Base-by-base conservation (phyloP, 345 rosid genomes). In the Eucalyptus lansdowneana region DNA sequence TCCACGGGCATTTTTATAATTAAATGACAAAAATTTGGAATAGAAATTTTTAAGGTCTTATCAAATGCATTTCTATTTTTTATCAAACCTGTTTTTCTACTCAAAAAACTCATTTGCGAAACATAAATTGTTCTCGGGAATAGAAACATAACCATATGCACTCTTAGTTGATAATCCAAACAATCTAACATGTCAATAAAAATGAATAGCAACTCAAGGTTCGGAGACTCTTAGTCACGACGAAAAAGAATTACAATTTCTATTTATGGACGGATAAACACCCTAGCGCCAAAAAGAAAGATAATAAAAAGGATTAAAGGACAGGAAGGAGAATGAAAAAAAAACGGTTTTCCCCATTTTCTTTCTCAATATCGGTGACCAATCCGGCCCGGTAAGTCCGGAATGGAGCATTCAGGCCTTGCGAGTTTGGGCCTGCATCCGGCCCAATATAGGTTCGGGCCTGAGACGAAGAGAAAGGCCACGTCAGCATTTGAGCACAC, bases 81-180 rank as follows among this genome's bases (percentile, higher is more conserved):
- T 1, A 2, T 19, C 24, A 53, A 53, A 53, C 10, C 1, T 16
- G 1, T 51, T 51, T 51, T 53, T 53, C 56, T 53, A 53, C 56
- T 53, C 10, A 53, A 19, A 51, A 51, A 53, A 53, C 24, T 53
- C 4, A 1, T 53, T 19, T 19, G 2, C 1, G 1, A 2, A 53
- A 1, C 2, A 53, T 17, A 53, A 53, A 53, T 53, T 53, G 19
- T 53, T 53, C 2, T 19, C 10, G 1, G 4, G 1, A 53, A 53
- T 0, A 19, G 1, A 53, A 53, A 19, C 10, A 8, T 53, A 19
- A 19, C 24, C 9, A 1, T 19, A 53, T 0, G 1, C 4, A 53
- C 24, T 3, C 56, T 3, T 19, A 19, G 4, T 53, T 19, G 9
- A 53, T 53, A 53, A 8, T 0, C 5, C 14, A 25, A 58, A 58